phyloP scores from a whole-genome alignment of 2,329 filamentous ascomycete genomes.

The Colletotrichum neosansevieriae region DNA sequence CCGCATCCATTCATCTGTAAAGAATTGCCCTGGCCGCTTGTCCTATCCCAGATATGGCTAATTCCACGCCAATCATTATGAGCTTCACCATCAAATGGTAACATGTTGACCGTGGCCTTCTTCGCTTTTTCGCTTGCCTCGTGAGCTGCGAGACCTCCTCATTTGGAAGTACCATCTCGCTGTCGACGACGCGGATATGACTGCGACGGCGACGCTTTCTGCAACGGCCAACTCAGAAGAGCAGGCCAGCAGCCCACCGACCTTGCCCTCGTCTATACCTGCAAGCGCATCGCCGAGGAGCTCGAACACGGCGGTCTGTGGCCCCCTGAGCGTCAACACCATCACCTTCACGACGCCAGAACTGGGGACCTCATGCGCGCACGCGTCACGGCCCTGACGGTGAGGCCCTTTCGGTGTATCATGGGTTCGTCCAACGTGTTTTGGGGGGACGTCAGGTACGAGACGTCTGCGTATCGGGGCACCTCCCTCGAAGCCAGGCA shows the following conservation, averaged over 20 bases:
- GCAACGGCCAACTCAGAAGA: background rate
- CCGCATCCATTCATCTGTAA: no score
- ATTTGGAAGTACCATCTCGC: background rate
- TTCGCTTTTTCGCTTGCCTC: background rate
- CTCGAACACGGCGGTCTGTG: background rate
- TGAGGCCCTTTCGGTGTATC: background rate
- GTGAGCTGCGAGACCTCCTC: background rate
- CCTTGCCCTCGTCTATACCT: background rate
- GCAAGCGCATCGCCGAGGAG: background rate
- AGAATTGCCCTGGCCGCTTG: no score
- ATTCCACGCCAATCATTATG: no score
- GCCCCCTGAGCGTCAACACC: background rate
- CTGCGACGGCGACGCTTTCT: background rate
- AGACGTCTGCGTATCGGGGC: fast-evolving
- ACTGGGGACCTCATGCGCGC: no score
- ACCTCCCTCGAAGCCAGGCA: fast-evolving
- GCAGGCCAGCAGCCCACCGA: background rate
- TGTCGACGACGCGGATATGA: background rate
- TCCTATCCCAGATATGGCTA: no score
- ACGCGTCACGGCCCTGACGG: no score
- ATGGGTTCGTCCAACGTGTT: background rate
- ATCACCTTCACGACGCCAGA: background rate
- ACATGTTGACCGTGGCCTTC: no score
- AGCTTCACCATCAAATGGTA: no score
- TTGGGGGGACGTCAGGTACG: background rate